Base-by-base conservation (phyloP, 2,329 filamentous ascomycete species). In the Fusarium euwallaceae region DNA sequence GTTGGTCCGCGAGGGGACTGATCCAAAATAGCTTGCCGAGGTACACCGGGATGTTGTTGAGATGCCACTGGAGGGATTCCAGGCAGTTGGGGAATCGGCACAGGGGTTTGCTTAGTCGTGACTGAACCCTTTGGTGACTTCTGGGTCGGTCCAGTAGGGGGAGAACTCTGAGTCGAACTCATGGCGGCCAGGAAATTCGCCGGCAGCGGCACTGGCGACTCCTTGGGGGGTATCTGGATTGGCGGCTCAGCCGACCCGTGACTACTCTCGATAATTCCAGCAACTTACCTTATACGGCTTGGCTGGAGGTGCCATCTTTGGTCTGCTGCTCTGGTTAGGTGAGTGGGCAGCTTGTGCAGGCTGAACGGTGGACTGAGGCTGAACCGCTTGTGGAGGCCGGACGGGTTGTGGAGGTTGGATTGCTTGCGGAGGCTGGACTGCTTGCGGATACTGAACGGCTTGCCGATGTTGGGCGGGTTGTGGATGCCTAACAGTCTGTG, bases 201-300 rank as follows among this genome's bases (percentile, higher is more conserved):
- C 2, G 85, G 85, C 11, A 87, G 73, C 12, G 85, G 85, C 6
- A 87, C 85, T 4, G 85, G 85, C 1, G 85, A 86, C 65, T 86
- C 79, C 73, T 85, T 86, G 16, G 81, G 74, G 24, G 83, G 83
- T 71, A 81, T 75, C 81, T 81, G 73, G 51, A 75, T 75, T 65
- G 72, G 73, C 73, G 76, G 73, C 71, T 82, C 81, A 78, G 78
- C 79, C 73, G 77, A 77, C 61, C 76, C 76, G 67, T 64, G 64
- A 74, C 66, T 75, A 48, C 64, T 76, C 69, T 69, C 75, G 56
- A 59, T 75, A 72, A 41, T 76, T 74, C 71, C 77, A 74, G 65
- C 76, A 58, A 78, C 81, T 76, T 72, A 82, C 81, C 80, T 83
- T 82, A 70, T 78, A 82, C 55, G 76, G 37, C 75, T 82, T 83